These are phyloP conservation scores for Scutellaria baicalensis DNA, from an alignment of 257 asterid species.

Conservation along the genomic window DNA sequence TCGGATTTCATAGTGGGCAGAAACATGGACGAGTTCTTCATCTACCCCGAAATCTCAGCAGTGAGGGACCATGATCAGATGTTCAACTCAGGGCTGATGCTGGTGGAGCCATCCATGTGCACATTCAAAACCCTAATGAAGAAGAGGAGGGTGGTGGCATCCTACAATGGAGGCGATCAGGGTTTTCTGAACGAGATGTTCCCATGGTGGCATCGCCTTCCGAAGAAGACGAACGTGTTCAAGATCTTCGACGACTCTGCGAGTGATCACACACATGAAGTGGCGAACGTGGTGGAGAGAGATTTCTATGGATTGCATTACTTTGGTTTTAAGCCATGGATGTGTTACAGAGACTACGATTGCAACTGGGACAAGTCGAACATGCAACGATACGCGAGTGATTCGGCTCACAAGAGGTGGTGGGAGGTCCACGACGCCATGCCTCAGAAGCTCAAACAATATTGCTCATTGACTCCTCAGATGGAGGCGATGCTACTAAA, in stretches of 20 bases:
- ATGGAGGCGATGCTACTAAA: conserved; percentile 24
- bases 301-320: conserved; percentile 43
- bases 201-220: conserved; percentile 77
- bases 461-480: conserved; percentile 37
- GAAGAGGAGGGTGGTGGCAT: conserved; percentile 24
- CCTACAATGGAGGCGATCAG: conserved; percentile 82
- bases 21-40: conserved; percentile 48
- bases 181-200: conserved; percentile 69
- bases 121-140: conserved; percentile 48
- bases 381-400: conserved; percentile 45
- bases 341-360: conserved; percentile 61
- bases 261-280: background rate
- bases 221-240: conserved; percentile 35
- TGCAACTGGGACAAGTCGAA: conserved; percentile 58
- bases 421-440: conserved; percentile 47
- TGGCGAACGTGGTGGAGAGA: background rate
- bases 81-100: conserved; percentile 75
- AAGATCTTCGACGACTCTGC: conserved; percentile 22
- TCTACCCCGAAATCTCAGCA: conserved; percentile 51
- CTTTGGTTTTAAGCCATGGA: conserved; percentile 82
- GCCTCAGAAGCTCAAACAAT: conserved; percentile 33
- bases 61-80: conserved; percentile 23
- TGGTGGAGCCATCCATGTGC: conserved; percentile 66
- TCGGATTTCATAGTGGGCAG: conserved; percentile 47
- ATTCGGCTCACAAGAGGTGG: conserved; percentile 53